A percentile compares a stretch with the other conserved stretches of the same genome.
Evolutionary conservation across 176 grass and related monocot species (phyloP).

Genomic region (Otatea glauca): DNA sequence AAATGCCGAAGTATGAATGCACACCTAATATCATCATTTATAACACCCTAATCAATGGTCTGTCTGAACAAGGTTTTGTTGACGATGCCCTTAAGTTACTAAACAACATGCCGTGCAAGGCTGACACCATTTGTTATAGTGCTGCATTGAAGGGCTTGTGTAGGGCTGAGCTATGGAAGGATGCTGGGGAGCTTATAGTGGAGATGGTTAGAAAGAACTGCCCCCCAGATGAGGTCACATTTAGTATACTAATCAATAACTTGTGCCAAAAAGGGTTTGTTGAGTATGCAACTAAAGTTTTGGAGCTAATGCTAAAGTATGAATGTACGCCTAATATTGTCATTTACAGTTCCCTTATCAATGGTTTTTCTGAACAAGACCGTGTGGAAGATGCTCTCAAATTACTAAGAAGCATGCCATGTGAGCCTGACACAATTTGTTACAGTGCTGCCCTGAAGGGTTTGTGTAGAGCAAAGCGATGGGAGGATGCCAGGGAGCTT

Average conservation of each 20-base stretch:
- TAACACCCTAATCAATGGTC: constrained; percentile 24
- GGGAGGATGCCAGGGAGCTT: constrained; percentile 24
- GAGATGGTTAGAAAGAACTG: constrained; percentile 29
- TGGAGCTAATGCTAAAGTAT: constrained; percentile 8
- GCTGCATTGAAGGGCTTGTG: constrained; percentile 28
- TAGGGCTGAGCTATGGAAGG: constrained; percentile 10
- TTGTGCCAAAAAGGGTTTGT: constrained; percentile 30
- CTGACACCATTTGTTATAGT: constrained; percentile 19
- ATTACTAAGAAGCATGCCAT: constrained; percentile 5
- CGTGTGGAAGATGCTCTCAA: constrained; percentile 8
- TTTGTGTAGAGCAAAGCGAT: constrained; percentile 27
- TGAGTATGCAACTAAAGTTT: constrained; percentile 19
- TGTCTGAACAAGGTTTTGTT: neutral
- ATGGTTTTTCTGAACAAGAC: constrained; percentile 10
- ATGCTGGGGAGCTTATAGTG: neutral
- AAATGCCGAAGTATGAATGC: constrained; percentile 28
- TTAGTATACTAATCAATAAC: constrained; percentile 26
- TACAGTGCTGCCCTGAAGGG: constrained; percentile 29
- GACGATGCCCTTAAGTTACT: constrained; percentile 10
- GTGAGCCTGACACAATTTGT: constrained; percentile 16
- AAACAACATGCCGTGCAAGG: constrained; percentile 20
- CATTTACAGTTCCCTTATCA: constrained; percentile 16
- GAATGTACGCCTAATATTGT: neutral
- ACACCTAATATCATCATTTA: constrained; percentile 17
- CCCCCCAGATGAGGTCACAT: constrained; percentile 29